Base-by-base conservation (phyloP, 1,284 basidiomycete species). In the Athelia psychrophila region DNA sequence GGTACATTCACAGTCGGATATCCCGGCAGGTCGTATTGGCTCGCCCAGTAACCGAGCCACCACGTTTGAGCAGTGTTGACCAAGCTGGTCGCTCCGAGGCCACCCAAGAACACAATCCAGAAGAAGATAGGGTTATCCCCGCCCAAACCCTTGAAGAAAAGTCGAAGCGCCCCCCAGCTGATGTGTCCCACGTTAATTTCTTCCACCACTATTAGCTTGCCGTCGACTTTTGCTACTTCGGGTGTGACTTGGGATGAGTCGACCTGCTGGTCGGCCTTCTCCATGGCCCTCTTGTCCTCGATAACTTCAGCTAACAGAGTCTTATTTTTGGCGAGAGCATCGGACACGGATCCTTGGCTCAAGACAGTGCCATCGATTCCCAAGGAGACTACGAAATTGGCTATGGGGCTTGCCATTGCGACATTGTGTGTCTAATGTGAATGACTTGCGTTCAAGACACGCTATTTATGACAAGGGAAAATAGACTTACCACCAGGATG, bases 341-440 rank as follows among this genome's bases (percentile, higher is more conserved):
- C 73, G 1, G 69, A 67, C 3, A 80, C 60, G 1, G 72, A 67
- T 9, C 81, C 81, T 61, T 80, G 77, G 44, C 71, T 73, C 3
- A 70, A 52, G 30, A 84, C 67, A 1, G 69, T 72, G 3, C 84
- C 82, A 56, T 84, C 80, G 13, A 73, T 68, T 8, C 72, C 71
- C 30, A 92, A 63, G 3, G 78, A 78, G 20, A 90, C 77, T 12
- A 86, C 77, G 63, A 79, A 86, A 44, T 81, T 76, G 12, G 87
- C 83, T 24, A 88, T 71, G 2, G 84, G 80, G 20, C 75, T 75
- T 18, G 77, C 75, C 63, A 91, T 77, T 2, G 80, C 78, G 23
- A 88, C 75, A 59, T 91, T 88, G 66, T 91, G 88, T 0, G 88
- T 90, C 81, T 84, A 44, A 3, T 47, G 46, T 20, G 25, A n/a